Base-by-base conservation (phyloP, 148 eudicot genomes). In the Silene conica region DNA sequence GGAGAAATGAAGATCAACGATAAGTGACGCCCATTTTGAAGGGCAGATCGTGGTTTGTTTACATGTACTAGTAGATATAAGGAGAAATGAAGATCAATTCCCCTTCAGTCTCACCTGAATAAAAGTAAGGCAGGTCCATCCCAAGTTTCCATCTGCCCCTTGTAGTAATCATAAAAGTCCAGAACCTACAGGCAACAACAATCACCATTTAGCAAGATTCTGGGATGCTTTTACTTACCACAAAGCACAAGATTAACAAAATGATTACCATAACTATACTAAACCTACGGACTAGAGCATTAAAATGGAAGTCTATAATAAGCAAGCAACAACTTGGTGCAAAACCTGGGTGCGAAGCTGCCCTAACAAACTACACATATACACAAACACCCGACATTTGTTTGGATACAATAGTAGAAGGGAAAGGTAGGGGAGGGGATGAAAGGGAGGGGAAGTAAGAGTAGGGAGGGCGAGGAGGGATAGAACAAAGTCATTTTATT, bases 121-220 rank as follows among this genome's bases (percentile, higher is more conserved):
- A 95, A 79, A 77, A 95, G 96, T 64, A 95, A 90, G 69, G 99
- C 99, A 64, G 99, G 99, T 71, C 99, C 99, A 86, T 95, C 99
- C 99, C 99, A 95, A 59, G 99, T 84, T 85, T 95, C 99, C 99
- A 95, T 95, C 78, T 92, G 99, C 78, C 99, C 99, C 81, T 95
- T 95, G 89, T 95, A 95, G 77, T 92, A 95, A 80, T 95, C 86
- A 73, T 95, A 95, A 79, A 95, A 95, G 82, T 95, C 96, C 68
- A 80, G 76, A 72, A 84, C 93, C 99, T 95, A 78, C 75, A 74
- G 69, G 69, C 71, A 73, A 69, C 67, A 60, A 69, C 43, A 59
- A 45, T 10, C 7, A 12, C 73, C 21, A n/a, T 55, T 81, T 58
- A 81, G 57, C 46, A 71, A 28, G 65, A 52, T 46, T 21, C 61